Evolutionary conservation across 2,329 filamentous ascomycete species (phyloP).

Genomic region (Dothideomycetes sp.): DNA sequence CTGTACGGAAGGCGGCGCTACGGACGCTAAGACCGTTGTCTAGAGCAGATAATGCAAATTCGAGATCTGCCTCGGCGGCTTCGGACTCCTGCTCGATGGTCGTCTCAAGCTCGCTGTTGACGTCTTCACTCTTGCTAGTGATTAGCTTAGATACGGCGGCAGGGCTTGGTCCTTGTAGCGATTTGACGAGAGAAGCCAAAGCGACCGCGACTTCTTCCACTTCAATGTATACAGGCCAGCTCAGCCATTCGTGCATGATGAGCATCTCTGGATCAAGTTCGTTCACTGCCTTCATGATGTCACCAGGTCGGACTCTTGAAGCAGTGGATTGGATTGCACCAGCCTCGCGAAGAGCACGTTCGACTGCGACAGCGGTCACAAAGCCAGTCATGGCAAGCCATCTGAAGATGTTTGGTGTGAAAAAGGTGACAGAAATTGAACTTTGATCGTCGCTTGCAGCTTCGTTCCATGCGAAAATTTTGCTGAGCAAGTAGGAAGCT

Average conservation of each 20-base stretch:
- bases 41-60: constrained; percentile 58
- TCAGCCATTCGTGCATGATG: constrained; percentile 56
- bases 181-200: constrained; percentile 58
- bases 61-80: constrained; percentile 46
- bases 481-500: constrained; percentile 46
- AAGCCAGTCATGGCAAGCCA: constrained; percentile 51
- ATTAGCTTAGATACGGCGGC: constrained; percentile 15
- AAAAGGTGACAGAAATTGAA: constrained; percentile 34
- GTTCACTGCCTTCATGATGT: constrained; percentile 53
- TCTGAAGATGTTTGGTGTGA: constrained; percentile 45
- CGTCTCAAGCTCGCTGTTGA: neutral
- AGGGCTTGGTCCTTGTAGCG: constrained; percentile 45
- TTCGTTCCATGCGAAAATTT: constrained; percentile 33
- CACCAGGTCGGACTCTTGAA: constrained; percentile 38
- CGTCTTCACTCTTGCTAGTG: constrained; percentile 11
- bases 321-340: constrained; percentile 23
- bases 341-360: constrained; percentile 30
- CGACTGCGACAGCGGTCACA: constrained; percentile 36
- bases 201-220: constrained; percentile 58
- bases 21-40: constrained; percentile 55
- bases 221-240: constrained; percentile 53
- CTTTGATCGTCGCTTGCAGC: constrained; percentile 14
- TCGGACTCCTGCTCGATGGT: constrained; percentile 37
- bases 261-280: constrained; percentile 61
- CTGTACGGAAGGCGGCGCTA: constrained; percentile 55